Conservation (phyloP, 345 rosid species). For the Aegle marmelos region DNA sequence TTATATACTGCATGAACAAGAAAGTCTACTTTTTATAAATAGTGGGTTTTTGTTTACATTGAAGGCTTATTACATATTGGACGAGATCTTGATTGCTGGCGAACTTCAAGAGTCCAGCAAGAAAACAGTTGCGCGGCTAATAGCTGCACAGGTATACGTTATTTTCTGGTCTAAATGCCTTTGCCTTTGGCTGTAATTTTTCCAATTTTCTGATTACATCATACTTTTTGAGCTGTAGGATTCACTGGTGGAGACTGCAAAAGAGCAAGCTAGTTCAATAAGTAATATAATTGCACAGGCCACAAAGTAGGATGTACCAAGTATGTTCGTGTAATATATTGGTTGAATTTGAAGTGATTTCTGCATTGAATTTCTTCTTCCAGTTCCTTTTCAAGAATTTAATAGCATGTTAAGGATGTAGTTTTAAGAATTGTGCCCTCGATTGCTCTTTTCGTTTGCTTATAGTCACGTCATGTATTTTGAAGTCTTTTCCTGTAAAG, state of each 20-base stretch:
- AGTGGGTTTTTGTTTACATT: conserved; percentile 18
- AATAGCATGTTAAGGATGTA: neutral
- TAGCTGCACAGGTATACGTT: conserved; percentile 71
- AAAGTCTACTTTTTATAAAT: neutral
- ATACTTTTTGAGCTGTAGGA: conserved; percentile 43
- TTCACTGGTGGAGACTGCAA: conserved; percentile 89
- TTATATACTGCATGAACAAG: neutral
- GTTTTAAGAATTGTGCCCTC: neutral
- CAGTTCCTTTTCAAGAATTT: conserved; percentile 7
- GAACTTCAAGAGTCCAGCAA: conserved; percentile 98
- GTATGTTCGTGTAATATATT: neutral
- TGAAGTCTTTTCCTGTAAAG: neutral
- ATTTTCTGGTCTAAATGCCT: neutral
- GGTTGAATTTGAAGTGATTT: neutral
- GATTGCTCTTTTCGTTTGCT: neutral
- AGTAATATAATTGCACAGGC: conserved; percentile 94
- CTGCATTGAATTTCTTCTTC: neutral
- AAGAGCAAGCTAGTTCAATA: conserved; percentile 86
- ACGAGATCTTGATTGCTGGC: conserved; percentile 89
- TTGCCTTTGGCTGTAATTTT: conserved; percentile 1
- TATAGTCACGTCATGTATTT: neutral
- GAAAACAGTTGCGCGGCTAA: conserved; percentile 81
- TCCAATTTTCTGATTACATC: neutral
- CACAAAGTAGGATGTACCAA: conserved; percentile 49
- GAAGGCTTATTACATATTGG: conserved; percentile 89